Evolutionary conservation across 208 protist species (phyloP), one percentile per base, ranked within the genome.

Genomic region (Leishmania gerbilli): DNA sequence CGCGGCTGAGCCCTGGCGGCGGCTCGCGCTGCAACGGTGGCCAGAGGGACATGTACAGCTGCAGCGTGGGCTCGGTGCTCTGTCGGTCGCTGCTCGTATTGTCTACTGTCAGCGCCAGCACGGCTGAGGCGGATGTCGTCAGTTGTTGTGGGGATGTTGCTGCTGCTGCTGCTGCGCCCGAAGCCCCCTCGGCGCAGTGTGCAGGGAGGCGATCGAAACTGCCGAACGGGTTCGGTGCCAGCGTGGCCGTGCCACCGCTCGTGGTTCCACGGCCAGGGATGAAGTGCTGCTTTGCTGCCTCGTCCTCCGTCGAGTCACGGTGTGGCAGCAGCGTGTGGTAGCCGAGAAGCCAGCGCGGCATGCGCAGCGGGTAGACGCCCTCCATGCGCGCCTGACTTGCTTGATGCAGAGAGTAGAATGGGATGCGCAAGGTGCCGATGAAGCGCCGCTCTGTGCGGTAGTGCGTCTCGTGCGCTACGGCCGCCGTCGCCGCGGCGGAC

Each of bases 31-130:
- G 86, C 79, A 95, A 85, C 31, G 91, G 92, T 21, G 93, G 92
- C 88, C 89, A 95, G 60, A 97, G 90, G 31, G 93, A 89, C n/a
- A 97, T 42, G 84, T 95, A 97, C 51, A 97, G 79, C 84, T 95
- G 91, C 40, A 97, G 78, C 19, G 91, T 91, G 4, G 93, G 85
- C 53, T 81, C 78, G 55, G 42, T 79, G 76, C 62, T 71, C 21
- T 77, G 74, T 27, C 34, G 42, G 42, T 69, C 40, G 40, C 24
- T 69, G 76, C n/a, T 68, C 9, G 62, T 62, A 68, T 27, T 19
- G 65, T 53, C 71, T 49, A 9, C 21, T 71, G 53, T 71, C 74
- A 53, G 19, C 42, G 31, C 8, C 27, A n/a, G 21, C 47, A 19
- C n/a, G 45, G 5, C 47, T 71, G 37, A 49, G 21, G 40, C 40